Base-by-base conservation (phyloP, 257 asterid species). In the Plantago elongata region DNA sequence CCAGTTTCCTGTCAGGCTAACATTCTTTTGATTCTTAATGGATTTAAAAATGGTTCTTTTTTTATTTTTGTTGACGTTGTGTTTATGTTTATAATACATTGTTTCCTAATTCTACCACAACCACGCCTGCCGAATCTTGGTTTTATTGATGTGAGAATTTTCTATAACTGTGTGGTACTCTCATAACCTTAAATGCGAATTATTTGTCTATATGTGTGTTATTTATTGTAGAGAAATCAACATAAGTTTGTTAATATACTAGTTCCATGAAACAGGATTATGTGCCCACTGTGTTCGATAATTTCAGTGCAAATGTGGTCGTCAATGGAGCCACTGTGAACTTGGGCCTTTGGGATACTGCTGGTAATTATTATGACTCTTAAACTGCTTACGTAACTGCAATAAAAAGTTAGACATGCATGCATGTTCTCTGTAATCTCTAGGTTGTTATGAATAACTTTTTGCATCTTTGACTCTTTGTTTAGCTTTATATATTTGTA, bases 281-380 rank as follows among this genome's bases (percentile, higher is more conserved):
- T 81, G 82, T 85, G 70, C 94, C 94, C 2, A 85, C 94, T 40
- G 94, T 85, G 60, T 85, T 85, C 66, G 94, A 84, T 69, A 84
- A 84, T 78, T 84, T 84, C 79, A 85, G 94, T 69, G 94, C 94
- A 22, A 85, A 85, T 65, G 90, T 85, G 45, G 81, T 81, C 5
- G 94, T 85, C 57, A 85, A 85, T 69, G 94, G 90, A 52, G 70
- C 72, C 72, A 83, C 85, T 48, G 86, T 85, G 45, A 85, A 85
- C 76, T 81, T 86, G 22, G 95, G 95, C 72, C 81, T 86, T 62
- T 86, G 95, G 95, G 95, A 86, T 72, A 86, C 95, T 34, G 95
- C 95, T 56, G 95, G 95, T 85, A 75, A 60, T 60, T 62, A 54
- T 43, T 48, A 49, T 54, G 50, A 51, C 64, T 62, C 54, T 16